Base-by-base conservation (phyloP, 331 rosid genomes). In the Quercus tomentella region DNA sequence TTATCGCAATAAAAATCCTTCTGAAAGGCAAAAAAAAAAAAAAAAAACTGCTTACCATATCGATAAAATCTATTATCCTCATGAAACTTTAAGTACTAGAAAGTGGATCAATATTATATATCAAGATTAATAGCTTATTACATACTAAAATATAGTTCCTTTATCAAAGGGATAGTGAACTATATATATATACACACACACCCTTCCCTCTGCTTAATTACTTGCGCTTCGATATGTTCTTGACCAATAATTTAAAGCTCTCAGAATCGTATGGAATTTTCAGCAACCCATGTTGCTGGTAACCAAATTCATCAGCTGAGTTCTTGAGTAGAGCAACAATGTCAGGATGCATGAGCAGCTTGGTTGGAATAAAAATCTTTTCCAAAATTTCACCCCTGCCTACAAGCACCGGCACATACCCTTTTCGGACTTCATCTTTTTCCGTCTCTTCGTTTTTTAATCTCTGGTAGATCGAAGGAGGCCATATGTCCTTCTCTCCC, bases 351-450 rank as follows among this genome's bases (percentile, higher is more conserved):
- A 75, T 60, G 37, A 88, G 75, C 1, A 66, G 80, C 81, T 86
- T 86, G 45, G 83, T 82, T 30, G 86, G 80, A 1, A 88, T 67
- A 85, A 81, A 85, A 21, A 86, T 21, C 49, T 82, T 88, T 61
- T 88, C 73, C 70, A 71, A 49, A 15, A 57, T 68, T 17, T 22
- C 70, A 18, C 63, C 79, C 35, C 55, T 81, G 26, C 86, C 89
- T n/a, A 86, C 89, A 7, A 81, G 72, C 70, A 88, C 65, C 25
- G 88, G 91, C 22, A 85, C 85, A 8, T 76, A 71, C 28, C 91
- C 91, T 74, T 76, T 87, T 65, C 87, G 82, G 21, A 5, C 77
- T 63, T 45, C 58, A 31, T 6, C 18, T 57, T 49, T 62, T 30
- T 62, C 31, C 66, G 1, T 41, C 45, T 51, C 10, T 23, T 6